phyloP scores from a whole-genome alignment of 805 yeast genomes.

The Saccharomycopsis javanensis region DNA sequence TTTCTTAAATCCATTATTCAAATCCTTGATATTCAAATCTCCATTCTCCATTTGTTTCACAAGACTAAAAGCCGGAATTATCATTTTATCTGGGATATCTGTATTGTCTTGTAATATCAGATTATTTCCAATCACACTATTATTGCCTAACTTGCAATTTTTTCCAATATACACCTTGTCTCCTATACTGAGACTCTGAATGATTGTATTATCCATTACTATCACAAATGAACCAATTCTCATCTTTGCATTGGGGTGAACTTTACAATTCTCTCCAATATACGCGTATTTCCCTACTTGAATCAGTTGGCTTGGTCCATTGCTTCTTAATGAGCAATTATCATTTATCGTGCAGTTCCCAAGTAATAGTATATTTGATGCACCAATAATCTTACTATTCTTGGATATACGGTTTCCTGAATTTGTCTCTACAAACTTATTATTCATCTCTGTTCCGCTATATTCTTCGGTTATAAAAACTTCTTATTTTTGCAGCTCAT shows the following conservation, averaged over 20 bases:
- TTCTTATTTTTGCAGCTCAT: too few relatives aligned
- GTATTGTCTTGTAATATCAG: constrained; percentile 35
- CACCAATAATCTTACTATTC: constrained; percentile 30
- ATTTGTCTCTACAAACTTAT: constrained; percentile 30
- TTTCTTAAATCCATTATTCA: constrained; percentile 21
- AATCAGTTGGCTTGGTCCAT: constrained; percentile 37
- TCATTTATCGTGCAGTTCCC: constrained; percentile 25
- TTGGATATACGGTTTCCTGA: constrained; percentile 38
- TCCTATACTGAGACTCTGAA: constrained; percentile 34
- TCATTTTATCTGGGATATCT: constrained; percentile 31
- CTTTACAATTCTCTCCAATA: not conserved
- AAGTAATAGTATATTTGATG: constrained; percentile 31
- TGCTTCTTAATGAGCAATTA: constrained; percentile 23
- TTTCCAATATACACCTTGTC: constrained; percentile 38
- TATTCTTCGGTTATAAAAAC: too few relatives aligned
- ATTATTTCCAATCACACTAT: constrained; percentile 37
- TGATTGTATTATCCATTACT: constrained; percentile 27
- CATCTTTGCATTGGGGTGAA: constrained; percentile 22
- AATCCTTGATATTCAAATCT: constrained; percentile 13
- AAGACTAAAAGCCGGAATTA: constrained; percentile 40
- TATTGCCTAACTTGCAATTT: constrained; percentile 29
- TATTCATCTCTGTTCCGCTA: not conserved
- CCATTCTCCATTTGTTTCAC: constrained; percentile 23
- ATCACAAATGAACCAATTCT: constrained; percentile 36
- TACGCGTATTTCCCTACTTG: not conserved